Evolutionary conservation across 176 grass and related monocot species (phyloP).

Genomic region (Phragmites australis): DNA sequence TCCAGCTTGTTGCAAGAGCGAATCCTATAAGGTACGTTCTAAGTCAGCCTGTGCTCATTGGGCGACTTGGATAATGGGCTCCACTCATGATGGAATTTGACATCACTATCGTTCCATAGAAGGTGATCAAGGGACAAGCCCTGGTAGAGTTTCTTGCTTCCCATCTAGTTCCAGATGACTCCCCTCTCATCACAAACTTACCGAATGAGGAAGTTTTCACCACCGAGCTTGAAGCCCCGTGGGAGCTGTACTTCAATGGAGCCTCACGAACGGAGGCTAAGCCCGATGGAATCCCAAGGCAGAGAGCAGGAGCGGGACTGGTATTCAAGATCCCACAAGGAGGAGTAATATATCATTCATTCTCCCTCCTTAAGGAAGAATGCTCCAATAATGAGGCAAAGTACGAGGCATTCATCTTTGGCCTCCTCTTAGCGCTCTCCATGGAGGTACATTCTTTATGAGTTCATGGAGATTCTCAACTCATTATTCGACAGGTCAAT

Average conservation of each 20-base stretch:
- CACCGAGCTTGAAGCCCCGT: neutral
- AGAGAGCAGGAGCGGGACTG: no score
- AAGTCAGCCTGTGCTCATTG: neutral
- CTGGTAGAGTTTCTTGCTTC: neutral
- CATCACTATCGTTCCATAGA: neutral
- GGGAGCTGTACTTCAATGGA: neutral
- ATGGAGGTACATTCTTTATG: no score
- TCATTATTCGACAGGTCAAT: no score
- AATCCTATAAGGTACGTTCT: neutral
- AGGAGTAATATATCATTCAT: no score
- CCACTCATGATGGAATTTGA: constrained; percentile 3
- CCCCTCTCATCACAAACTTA: neutral
- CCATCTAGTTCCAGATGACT: neutral
- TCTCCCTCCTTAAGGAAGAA: no score
- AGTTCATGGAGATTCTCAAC: no score
- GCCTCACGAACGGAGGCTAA: neutral
- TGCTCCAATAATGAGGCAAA: no score
- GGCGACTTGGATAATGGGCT: neutral
- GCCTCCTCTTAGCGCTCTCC: no score
- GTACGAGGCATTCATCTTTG: no score
- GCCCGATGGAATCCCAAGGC: neutral
- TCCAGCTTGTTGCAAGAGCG: neutral
- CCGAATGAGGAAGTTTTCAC: neutral
- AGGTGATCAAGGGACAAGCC: neutral
- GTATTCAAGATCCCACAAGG: no score